Base-by-base conservation (phyloP, 768 basidiomycete species). In the Mycena albidolilacea region DNA sequence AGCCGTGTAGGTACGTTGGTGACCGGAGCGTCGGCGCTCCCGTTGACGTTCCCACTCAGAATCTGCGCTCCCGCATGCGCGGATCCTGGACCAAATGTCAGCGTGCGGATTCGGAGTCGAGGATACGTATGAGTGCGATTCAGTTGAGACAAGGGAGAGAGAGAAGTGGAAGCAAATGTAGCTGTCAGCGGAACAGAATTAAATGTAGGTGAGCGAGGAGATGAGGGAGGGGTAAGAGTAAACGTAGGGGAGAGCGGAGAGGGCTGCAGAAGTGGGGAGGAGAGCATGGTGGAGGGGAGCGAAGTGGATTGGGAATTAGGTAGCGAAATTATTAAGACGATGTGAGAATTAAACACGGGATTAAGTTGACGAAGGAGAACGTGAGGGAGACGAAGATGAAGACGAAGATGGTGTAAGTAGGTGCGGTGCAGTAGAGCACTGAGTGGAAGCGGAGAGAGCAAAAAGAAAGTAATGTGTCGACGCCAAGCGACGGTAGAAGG, bases 71-170 rank as follows among this genome's bases (percentile, higher is more conserved):
- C 39, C 6, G 59, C 41, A 43, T 61, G 59, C 39, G 54, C 19
- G 9, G 54, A 55, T 15, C 39, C 65, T 55, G 50, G 65, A 7
- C 50, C 50, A 23, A 66, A 43, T 15, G 65, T 66, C 52, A 66
- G 65, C 55, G 35, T 21, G 39, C 65, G 65, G 23, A 57, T 41
- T 23, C 65, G 65, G 21, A 21, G 65, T 39, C 21, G 59, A 19
- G 39, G 17, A 14, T 57, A 38, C 7, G 58, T 44, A 50, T 19
- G 43, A 44, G 44, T 46, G 43, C 11, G 10, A 19, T 41, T 23
- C 14, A 46, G 21, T 5, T 41, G 41, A 62, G 12, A 30, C 30
- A 30, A 30, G 30, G 30, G 30, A 30, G 30, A 30, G 30, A 30
- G 14, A 12, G 21, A 21, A 46, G 38, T 6, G 59, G 7, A n/a